Base-by-base conservation (phyloP, 2,329 filamentous ascomycete species). In the Talaromyces piceae region DNA sequence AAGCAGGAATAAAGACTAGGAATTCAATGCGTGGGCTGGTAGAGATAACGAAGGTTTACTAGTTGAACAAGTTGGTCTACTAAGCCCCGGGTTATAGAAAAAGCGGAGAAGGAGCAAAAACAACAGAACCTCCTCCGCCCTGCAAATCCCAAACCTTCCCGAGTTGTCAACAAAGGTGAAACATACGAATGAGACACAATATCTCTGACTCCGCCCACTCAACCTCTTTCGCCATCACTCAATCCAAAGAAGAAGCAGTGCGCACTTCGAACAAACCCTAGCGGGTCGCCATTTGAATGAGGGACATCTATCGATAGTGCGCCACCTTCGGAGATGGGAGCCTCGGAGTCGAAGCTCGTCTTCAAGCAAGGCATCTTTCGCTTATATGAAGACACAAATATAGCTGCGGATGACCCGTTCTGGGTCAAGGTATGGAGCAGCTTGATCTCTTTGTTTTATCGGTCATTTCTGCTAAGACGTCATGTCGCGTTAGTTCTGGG, bases 361-460 rank as follows among this genome's bases (percentile, higher is more conserved):
- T 97, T 98, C 80, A 97, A 96, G 74, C 88, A 95, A 73, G 91
- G 91, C 73, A 95, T 97, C 75, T 96, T 97, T 76, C 84, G 87
- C 66, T 82, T 98, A 54, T 93, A 90, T n/a, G 90, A 95, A 69
- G 87, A 95, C 68, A 83, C 84, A 59, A 79, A 87, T 67, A 96
- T 97, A 65, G 79, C 89, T 54, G 83, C 89, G 51, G 86, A 93
- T 71, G 89, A 96, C 73, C 78, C 83, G 16, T 96, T 95, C 74
- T 98, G 93, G 93, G 84, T 87, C 57, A 88, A 88, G 67, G 90
- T 94, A 73, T 65, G 86, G 51, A 27, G n/a, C 27, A 12, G 18
- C 43, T 33, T n/a, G n/a, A n/a, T n/a, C n/a, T n/a, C n/a, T n/a
- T n/a, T n/a, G n/a, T n/a, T n/a, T n/a, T n/a, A n/a, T n/a, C n/a